Evolutionary conservation across 1,284 basidiomycete species (phyloP).

Genomic region (Fistulinella cinereoalba): DNA sequence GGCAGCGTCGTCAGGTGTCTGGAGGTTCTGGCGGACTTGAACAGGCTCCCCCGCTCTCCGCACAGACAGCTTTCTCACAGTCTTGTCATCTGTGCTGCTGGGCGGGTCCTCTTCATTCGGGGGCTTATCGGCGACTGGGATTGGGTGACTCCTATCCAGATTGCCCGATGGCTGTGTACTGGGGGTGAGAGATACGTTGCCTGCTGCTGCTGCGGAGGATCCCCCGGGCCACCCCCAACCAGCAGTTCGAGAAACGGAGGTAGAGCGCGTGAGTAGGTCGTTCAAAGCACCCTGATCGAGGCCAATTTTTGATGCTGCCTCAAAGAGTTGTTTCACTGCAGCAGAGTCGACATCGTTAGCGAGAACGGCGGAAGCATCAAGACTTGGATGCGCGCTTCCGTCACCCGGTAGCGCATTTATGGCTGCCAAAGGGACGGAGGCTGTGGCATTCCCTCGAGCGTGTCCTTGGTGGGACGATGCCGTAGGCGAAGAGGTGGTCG

Average conservation of each 20-base stretch:
- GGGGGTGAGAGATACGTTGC: conserved; percentile 16
- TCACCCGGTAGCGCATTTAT: conserved; percentile 12
- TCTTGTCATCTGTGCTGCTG: conserved; percentile 32
- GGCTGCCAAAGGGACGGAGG: conserved; percentile 11
- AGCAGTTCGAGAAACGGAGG: conserved; percentile 56
- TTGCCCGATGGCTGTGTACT: conserved; percentile 11
- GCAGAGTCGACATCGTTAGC: conserved; percentile 24
- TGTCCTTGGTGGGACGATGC: conserved; percentile 34
- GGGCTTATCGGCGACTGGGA: conserved; percentile 33
- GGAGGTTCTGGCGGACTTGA: conserved; percentile 41
- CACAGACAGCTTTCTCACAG: conserved; percentile 35
- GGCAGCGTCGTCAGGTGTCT: conserved; percentile 41
- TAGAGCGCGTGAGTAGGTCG: conserved; percentile 66
- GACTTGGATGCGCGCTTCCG: conserved; percentile 20
- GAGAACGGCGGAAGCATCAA: conserved; percentile 22
- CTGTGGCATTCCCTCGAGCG: conserved; percentile 17
- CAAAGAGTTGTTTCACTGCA: conserved; percentile 66
- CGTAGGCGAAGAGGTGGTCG: conserved; percentile 32
- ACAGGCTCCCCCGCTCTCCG: conserved; percentile 41
- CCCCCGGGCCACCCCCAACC: conserved; percentile 43
- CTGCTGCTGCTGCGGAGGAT: conserved; percentile 24
- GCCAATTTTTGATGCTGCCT: conserved; percentile 70
- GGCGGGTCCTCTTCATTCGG: conserved; percentile 36
- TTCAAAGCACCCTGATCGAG: conserved; percentile 67
- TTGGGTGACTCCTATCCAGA: conserved; percentile 28